These are phyloP conservation scores for Neophaeococcomyces mojaviensis DNA, from an alignment of 2,329 filamentous ascomycete genomes.

Conservation along the genomic window DNA sequence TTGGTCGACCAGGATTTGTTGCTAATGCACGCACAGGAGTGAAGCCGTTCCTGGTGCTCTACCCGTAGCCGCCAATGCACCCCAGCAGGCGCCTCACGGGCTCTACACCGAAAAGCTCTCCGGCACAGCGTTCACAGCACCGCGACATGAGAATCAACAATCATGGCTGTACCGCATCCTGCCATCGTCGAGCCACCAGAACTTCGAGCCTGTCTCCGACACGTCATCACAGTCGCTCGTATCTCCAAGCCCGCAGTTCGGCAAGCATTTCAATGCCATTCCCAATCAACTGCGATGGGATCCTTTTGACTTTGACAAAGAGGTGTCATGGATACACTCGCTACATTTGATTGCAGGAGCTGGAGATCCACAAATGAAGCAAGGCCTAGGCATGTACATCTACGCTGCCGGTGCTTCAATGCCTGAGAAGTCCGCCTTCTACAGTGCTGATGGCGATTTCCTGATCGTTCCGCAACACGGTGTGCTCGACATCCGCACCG, in stretches of 20 bases:
- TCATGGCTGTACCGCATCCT: slow-evolving; percentile 66
- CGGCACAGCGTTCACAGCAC: slow-evolving; percentile 64
- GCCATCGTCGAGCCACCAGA: slow-evolving; percentile 54
- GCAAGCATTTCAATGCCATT: slow-evolving; percentile 60
- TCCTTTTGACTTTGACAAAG: slow-evolving; percentile 61
- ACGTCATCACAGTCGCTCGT: slow-evolving; percentile 39
- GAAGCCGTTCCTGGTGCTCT: slow-evolving; percentile 69
- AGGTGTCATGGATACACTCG: slow-evolving; percentile 62
- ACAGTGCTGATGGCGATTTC: slow-evolving; percentile 75
- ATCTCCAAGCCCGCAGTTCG: slow-evolving; percentile 44
- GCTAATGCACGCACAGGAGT: slow-evolving; percentile 44
- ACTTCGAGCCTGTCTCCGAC: slow-evolving; percentile 39
- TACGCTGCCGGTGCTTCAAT: slow-evolving; percentile 75
- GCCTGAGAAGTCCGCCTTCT: slow-evolving; percentile 67
- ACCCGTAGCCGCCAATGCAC: slow-evolving; percentile 70
- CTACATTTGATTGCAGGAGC: slow-evolving; percentile 69
- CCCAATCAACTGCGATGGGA: slow-evolving; percentile 79
- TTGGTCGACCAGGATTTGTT: neutral
- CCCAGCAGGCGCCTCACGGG: slow-evolving; percentile 69
- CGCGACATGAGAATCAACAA: slow-evolving; percentile 61
- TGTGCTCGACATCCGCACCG: slow-evolving; percentile 66
- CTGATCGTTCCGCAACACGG: slow-evolving; percentile 70
- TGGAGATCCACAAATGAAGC: slow-evolving; percentile 71
- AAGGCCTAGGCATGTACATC: slow-evolving; percentile 70
- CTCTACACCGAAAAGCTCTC: slow-evolving; percentile 77